Conservation (phyloP, 2,329 filamentous ascomycete species). For the Claviceps africana region DNA sequence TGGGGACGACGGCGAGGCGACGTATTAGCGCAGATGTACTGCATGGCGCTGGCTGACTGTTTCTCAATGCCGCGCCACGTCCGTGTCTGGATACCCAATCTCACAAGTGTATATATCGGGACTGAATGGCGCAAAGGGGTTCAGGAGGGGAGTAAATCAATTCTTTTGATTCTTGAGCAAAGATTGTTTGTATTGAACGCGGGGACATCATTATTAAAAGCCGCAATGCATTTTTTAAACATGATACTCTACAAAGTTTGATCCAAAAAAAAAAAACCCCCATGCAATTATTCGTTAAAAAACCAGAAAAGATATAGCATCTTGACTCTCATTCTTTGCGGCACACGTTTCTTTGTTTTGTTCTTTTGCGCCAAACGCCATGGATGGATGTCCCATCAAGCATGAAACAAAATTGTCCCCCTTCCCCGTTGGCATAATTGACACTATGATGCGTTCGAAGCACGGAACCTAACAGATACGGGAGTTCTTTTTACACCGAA, state of each 20-base stretch:
- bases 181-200: too few relatives aligned
- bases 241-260: background rate
- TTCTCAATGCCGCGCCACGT: background rate
- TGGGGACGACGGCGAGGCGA: slow-evolving; percentile 35
- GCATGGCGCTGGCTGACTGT: background rate
- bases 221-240: background rate
- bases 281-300: background rate
- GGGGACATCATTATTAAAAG: background rate
- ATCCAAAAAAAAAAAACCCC: background rate
- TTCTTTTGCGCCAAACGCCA: background rate
- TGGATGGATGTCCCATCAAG: background rate
- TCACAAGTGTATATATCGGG: background rate
- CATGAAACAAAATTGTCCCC: background rate
- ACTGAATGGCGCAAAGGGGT: background rate
- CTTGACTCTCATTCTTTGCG: background rate
- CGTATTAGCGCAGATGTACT: slow-evolving; percentile 16
- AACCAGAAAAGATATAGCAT: background rate
- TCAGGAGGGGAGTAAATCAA: background rate
- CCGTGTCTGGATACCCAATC: slow-evolving; percentile 1
- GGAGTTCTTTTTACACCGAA: background rate
- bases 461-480: background rate
- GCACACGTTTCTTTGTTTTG: too few relatives aligned
- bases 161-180: too few relatives aligned
- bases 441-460: background rate
- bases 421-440: background rate